A percentile compares a stretch with the other conserved stretches of the same genome.
Evolutionary conservation across 2,329 filamentous ascomycete genomes (phyloP).

Genomic region (Gremmenia infestans): DNA sequence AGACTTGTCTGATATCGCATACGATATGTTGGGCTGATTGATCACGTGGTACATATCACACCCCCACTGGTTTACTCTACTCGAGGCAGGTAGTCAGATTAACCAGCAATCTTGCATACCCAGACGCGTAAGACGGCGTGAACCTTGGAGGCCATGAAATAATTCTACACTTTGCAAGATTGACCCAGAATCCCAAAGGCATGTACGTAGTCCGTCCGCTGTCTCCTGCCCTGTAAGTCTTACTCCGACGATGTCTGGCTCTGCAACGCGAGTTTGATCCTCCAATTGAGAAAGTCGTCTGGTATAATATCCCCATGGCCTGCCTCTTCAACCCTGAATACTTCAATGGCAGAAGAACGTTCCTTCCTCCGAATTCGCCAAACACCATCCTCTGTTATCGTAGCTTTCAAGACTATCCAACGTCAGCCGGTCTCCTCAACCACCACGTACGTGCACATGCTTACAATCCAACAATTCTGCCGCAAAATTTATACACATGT

Average conservation of each 20-base stretch:
- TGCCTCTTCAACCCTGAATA: constrained; percentile 67
- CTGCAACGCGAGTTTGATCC: constrained; percentile 31
- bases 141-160: too few species aligned
- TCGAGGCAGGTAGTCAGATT: too few species aligned
- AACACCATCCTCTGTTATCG: constrained; percentile 61
- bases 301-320: constrained; percentile 75
- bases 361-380: constrained; percentile 72
- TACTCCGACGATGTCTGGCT: neutral
- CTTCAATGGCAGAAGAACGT: constrained; percentile 61
- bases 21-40: too few species aligned
- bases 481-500: constrained; percentile 89
- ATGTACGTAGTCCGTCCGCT: too few species aligned
- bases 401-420: constrained; percentile 54
- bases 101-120: too few species aligned
- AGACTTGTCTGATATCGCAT: too few species aligned
- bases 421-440: constrained; percentile 13
- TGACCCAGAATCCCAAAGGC: too few species aligned
- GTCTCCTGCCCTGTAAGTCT: neutral
- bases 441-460: constrained; percentile 23
- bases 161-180: too few species aligned
- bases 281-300: constrained; percentile 72
- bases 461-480: constrained; percentile 71
- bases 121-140: too few species aligned
- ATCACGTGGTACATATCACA: too few species aligned
- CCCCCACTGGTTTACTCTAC: too few species aligned